Percentiles rank a stretch among this genome's conserved stretches.
phyloP scores from a whole-genome alignment of 2,329 filamentous ascomycete species.

The Aspergillus quadrilineatus region DNA sequence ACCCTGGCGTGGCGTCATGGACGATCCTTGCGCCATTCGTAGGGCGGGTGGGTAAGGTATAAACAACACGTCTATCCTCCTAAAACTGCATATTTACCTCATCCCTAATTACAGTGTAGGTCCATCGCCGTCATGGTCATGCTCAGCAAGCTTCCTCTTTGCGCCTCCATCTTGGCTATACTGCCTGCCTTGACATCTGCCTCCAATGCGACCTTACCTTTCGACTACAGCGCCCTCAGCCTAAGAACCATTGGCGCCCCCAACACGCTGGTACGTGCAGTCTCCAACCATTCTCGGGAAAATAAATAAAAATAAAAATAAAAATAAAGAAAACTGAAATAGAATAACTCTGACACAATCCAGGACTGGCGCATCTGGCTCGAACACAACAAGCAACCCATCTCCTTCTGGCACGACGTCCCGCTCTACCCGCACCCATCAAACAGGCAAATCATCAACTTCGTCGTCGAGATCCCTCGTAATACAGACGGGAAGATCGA shows the following conservation, averaged over 20 bases:
- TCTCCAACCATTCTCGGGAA: too few relatives aligned
- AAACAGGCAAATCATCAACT: constrained; percentile 2
- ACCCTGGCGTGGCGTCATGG: background rate
- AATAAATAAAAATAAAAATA: too few relatives aligned
- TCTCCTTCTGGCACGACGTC: constrained; percentile 10
- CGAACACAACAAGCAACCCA: background rate
- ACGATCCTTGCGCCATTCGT: background rate
- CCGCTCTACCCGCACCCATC: background rate
- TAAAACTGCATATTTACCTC: too few relatives aligned
- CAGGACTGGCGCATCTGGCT: constrained; percentile 9
- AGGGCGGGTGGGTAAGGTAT: background rate
- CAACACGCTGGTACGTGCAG: background rate
- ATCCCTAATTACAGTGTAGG: too few relatives aligned
- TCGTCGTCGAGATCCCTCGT: constrained; percentile 7
- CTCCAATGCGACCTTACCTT: background rate
- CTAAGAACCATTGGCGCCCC: background rate
- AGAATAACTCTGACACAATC: background rate
- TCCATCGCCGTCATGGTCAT: background rate
- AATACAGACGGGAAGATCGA: constrained; percentile 3
- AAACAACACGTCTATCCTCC: background rate
- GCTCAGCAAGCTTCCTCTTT: background rate
- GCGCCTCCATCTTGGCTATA: background rate
- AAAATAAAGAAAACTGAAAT: too few relatives aligned
- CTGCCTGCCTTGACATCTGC: background rate
- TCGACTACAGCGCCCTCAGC: constrained; percentile 3